phyloP scores from a whole-genome alignment of 2,329 filamentous ascomycete species.

The Calonectria crousiana region DNA sequence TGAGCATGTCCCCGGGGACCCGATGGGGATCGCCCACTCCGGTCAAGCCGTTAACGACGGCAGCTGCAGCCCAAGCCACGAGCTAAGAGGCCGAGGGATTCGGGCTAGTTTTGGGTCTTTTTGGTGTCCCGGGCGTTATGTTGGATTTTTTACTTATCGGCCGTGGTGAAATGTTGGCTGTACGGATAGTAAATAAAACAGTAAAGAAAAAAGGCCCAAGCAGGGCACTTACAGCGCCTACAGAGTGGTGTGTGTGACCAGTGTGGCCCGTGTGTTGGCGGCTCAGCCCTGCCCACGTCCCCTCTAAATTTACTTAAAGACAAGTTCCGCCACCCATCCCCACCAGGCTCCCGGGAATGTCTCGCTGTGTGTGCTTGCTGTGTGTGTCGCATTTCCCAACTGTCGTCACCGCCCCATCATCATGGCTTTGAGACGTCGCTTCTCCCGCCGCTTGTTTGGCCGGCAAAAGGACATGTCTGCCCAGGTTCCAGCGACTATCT shows the following conservation, averaged over 20 bases:
- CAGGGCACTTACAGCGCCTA: not conserved
- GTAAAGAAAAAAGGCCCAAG: not conserved
- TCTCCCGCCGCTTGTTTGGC: not conserved
- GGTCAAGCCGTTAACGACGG: not conserved
- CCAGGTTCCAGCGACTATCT: not conserved
- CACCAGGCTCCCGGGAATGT: not conserved
- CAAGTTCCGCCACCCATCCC: not conserved
- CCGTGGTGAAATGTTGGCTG: not conserved
- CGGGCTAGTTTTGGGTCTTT: not conserved
- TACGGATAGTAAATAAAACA: not conserved
- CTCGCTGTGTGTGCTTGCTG: not conserved
- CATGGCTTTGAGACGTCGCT: not conserved
- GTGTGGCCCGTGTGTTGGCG: not conserved
- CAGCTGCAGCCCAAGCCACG: not conserved
- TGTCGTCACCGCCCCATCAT: too few species aligned
- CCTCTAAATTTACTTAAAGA: not conserved
- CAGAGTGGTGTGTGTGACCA: too few species aligned
- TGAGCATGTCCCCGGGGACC: not conserved
- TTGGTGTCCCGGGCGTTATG: not conserved
- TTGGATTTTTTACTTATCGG: not conserved
- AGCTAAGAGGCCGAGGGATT: not conserved
- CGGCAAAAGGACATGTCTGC: not conserved
- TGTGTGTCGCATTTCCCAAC: too few species aligned
- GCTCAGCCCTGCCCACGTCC: not conserved
- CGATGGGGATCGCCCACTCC: not conserved